Base-by-base conservation (phyloP, 352 stramenopile species). In the Phytophthora sp. region DNA sequence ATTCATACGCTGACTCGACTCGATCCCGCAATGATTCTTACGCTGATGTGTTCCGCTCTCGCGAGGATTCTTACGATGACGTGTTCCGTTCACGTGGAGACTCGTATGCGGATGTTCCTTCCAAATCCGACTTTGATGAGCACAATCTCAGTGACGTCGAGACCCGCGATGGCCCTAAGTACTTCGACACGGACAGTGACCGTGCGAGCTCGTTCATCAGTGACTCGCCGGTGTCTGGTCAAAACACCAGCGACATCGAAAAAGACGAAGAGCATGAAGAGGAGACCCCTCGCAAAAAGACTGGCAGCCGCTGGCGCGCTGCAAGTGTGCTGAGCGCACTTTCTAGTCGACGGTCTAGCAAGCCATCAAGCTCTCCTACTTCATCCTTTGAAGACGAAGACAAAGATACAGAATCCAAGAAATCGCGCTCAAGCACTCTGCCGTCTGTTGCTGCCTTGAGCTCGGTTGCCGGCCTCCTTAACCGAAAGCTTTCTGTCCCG, bases 161-260 rank as follows among this genome's bases (percentile, higher is more conserved):
- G 35, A 50, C 39, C 26, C 49, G 57, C 5, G 61, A 72, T 9
- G 70, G 65, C 0, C 72, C 57, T 6, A 74, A 72, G 52, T 79
- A 80, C 61, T 81, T 81, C 20, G 74, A 87, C 50, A 77, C 77
- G 0, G 75, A 84, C 42, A 84, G 77, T 53, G 74, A 84, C 4
- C 67, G 69, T 17, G 75, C 41, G 3, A 81, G 70, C 23, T 84
- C 72, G 15, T 68, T 82, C 10, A 42, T 62, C 5, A 77, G 69
- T 53, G 52, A 65, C 26, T 78, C 62, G 41, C 59, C 64, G 13
- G 32, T 67, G 43, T 58, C 62, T 38, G 31, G 53, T 24, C 32
- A 62, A 15, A 49, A 76, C 23, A 55, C 35, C 2, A 43, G 51
- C 34, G 31, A 71, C 43, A 15, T 61, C 18, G 59, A 70, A 17